phyloP scores from a whole-genome alignment of 1,139 yeast genomes.

The Yarrowia galli region DNA sequence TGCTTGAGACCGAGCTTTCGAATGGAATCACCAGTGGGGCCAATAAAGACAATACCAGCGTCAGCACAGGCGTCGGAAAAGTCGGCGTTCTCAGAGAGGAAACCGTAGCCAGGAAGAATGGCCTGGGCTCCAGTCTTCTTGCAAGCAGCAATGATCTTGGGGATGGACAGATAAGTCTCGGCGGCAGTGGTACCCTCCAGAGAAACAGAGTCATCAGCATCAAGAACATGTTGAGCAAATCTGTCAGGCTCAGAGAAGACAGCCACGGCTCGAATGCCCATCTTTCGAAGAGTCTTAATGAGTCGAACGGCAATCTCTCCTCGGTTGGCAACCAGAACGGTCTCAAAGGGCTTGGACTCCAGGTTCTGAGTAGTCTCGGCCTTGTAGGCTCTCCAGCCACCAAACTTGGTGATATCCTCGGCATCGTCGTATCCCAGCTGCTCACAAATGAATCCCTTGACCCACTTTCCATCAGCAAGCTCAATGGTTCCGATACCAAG shows the following conservation, averaged over 20 bases:
- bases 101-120: conserved; percentile 96
- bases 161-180: conserved; percentile 84
- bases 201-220: conserved; percentile 83
- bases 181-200: conserved; percentile 84
- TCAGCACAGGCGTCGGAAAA: conserved; percentile 84
- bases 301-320: conserved; percentile 98
- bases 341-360: conserved; percentile 68
- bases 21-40: conserved; percentile 94
- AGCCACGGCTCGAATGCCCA: conserved; percentile 81
- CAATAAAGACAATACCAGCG: conserved; percentile 90
- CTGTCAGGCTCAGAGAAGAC: conserved; percentile 91
- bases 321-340: conserved; percentile 92
- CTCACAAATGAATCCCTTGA: conserved; percentile 93
- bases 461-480: conserved; percentile 77
- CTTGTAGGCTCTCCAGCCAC: conserved; percentile 86
- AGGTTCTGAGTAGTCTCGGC: conserved; percentile 48
- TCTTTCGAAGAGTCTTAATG: conserved; percentile 81
- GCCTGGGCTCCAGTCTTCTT: conserved; percentile 86
- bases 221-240: conserved; percentile 81
- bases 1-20: conserved; percentile 91
- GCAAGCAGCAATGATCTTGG: conserved; percentile 85
- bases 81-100: conserved; percentile 94
- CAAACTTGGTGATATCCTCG: conserved; percentile 77
- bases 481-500: conserved; percentile 93
- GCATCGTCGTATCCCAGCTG: conserved; percentile 80